Evolutionary conservation across 352 stramenopile genomes (phyloP), one percentile per base, ranked within the genome.

Genomic region (Elongisporangium anandrum): DNA sequence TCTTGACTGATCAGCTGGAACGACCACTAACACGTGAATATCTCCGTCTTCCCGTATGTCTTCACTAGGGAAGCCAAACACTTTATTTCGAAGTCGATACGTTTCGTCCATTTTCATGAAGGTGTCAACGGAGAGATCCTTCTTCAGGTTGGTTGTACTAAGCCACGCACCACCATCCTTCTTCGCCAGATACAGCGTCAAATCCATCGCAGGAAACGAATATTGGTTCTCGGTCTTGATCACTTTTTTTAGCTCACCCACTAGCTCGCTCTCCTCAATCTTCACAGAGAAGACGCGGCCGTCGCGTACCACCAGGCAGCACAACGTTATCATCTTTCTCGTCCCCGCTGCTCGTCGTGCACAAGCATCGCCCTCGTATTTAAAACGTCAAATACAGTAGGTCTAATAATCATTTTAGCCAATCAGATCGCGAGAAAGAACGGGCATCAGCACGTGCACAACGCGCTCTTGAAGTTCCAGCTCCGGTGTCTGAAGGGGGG

Each of bases 11-110:
- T 59, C 54, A 7, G 24, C 7, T 51, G 54, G 61, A 52, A 67
- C 20, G n/a, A 60, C 56, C 51, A 64, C 61, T 56, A 68, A 41
- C 56, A 68, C 61, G 23, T 68, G 24, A 3, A 34, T 7, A 34
- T 34, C 7, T 34, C 24, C 24, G 3, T 3, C 24, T 34, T n/a
- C n/a, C n/a, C n/a, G n/a, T n/a, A n/a, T n/a, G n/a, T n/a, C n/a
- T n/a, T n/a, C n/a, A n/a, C n/a, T n/a, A n/a, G n/a, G n/a, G n/a
- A n/a, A n/a, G n/a, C n/a, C n/a, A n/a, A n/a, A n/a, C n/a, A n/a
- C n/a, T n/a, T n/a, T n/a, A n/a, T n/a, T n/a, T n/a, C n/a, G n/a
- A n/a, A n/a, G n/a, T n/a, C n/a, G n/a, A n/a, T n/a, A n/a, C n/a
- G 24, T 7, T 34, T 34, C 24, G 7, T 34, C 24, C 24, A 7